A percentile compares a stretch with the other conserved stretches of the same genome.
Evolutionary conservation across 306 rosid genomes (phyloP).

Genomic region (Quercus gilva): DNA sequence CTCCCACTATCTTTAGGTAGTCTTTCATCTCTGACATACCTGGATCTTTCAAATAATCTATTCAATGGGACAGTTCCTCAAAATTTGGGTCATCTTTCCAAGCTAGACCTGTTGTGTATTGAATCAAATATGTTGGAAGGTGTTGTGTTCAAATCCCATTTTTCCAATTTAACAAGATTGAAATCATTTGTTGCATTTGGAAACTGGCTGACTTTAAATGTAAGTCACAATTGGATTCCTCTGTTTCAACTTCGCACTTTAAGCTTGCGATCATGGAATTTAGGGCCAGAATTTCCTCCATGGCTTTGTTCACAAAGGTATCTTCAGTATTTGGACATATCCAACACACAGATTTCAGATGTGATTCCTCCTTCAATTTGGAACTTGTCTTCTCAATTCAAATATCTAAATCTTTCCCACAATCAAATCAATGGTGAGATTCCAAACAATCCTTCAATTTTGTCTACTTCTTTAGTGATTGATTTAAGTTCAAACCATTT

Average conservation of each 20-base stretch:
- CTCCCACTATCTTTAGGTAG: no score
- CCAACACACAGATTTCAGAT: slow-evolving; percentile 4
- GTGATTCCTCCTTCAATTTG: slow-evolving; percentile 13
- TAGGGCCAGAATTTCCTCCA: slow-evolving; percentile 19
- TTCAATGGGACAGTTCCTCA: no score
- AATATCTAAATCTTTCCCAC: no score
- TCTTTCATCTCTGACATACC: no score
- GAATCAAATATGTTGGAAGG: slow-evolving; percentile 17
- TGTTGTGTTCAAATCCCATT: slow-evolving; percentile 13
- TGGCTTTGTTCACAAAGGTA: slow-evolving; percentile 15
- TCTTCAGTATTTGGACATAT: not conserved
- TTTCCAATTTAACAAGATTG: not conserved
- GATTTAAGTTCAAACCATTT: not conserved
- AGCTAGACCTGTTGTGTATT: not conserved
- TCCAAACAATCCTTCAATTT: no score
- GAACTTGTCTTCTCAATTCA: not conserved
- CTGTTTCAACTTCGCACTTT: accelerated
- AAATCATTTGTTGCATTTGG: accelerated
- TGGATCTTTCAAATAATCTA: no score
- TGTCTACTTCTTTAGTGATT: not conserved
- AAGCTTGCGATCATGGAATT: not conserved
- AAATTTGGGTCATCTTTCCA: no score
- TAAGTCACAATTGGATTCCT: slow-evolving; percentile 14
- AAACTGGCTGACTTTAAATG: slow-evolving; percentile 2
- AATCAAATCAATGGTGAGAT: no score